Evolutionary conservation across 2,329 filamentous ascomycete genomes (phyloP).

Genomic region (Sordariomycetes sp.): DNA sequence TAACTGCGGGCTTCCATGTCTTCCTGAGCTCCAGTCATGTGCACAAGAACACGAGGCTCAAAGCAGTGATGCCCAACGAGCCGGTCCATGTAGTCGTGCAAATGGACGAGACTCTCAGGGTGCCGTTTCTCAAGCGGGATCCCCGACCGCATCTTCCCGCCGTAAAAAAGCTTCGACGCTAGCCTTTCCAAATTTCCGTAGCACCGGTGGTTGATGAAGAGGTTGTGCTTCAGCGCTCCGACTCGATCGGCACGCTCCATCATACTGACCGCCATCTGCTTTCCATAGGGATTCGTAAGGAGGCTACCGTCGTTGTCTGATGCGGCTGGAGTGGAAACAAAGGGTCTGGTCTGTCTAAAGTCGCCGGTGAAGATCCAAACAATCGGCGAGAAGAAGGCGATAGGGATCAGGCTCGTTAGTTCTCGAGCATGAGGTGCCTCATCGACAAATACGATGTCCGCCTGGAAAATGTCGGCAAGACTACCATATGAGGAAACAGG

Average conservation of each 20-base stretch:
- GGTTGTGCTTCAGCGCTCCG: conserved; percentile 16
- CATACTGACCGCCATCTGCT: conserved; percentile 19
- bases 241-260: conserved; percentile 23
- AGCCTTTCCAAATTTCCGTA: conserved; percentile 23
- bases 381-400: conserved; percentile 26
- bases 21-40: conserved; percentile 14
- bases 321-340: conserved; percentile 15
- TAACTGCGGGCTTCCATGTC: conserved; percentile 18
- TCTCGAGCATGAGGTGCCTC: conserved; percentile 41
- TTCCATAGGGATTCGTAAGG: conserved; percentile 16
- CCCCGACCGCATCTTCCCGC: conserved; percentile 20
- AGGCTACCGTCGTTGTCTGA: conserved; percentile 3
- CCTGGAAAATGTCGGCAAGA: conserved; percentile 47
- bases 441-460: conserved; percentile 77
- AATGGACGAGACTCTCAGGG: conserved; percentile 13
- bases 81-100: conserved; percentile 14
- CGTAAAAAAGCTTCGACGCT: conserved; percentile 27
- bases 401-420: conserved; percentile 27
- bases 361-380: conserved; percentile 32
- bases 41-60: conserved; percentile 23
- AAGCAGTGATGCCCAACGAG: conserved; percentile 11
- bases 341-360: conserved; percentile 29
- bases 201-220: conserved; percentile 23
- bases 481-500: conserved; percentile 25
- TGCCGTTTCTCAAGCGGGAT: conserved; percentile 12